These are phyloP conservation scores for Eimeria nieschulzi DNA, from an alignment of 169 alveolate species.

Conservation along the genomic window DNA sequence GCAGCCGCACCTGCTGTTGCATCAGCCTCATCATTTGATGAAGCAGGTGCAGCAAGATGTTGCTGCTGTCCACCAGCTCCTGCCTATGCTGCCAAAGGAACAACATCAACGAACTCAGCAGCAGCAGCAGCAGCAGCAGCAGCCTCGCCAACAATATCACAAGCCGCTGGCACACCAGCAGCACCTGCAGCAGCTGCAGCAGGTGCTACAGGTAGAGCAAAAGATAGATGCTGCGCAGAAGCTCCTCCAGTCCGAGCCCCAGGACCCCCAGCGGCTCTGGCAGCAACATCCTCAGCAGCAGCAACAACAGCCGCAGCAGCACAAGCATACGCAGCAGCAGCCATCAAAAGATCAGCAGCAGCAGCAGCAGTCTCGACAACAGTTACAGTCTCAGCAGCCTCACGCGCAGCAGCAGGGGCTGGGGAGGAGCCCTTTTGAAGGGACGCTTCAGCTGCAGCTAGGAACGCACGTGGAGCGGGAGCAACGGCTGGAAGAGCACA, in stretches of 20 bases:
- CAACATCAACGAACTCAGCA: not conserved
- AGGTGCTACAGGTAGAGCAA: not conserved
- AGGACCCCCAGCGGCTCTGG: not conserved
- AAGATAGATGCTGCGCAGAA: not conserved
- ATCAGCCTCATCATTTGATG: not conserved
- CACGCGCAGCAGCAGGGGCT: not conserved
- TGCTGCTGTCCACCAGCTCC: not conserved
- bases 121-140: slow-evolving; percentile 3
- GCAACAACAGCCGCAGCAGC: slow-evolving; percentile 12
- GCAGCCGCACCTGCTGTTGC: slow-evolving; percentile 33
- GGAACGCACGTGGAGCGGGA: not conserved
- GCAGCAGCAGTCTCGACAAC: not conserved
- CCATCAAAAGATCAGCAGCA: slow-evolving; percentile 1
- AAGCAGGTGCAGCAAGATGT: not conserved
- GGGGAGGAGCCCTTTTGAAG: not conserved
- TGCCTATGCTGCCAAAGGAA: not conserved
- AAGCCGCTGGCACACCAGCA: not conserved
- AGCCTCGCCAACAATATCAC: not conserved
- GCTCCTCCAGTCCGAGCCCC: not conserved
- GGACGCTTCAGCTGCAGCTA: not conserved
- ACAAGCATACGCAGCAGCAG: slow-evolving; percentile 6
- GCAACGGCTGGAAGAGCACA: not conserved
- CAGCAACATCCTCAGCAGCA: slow-evolving; percentile 5
- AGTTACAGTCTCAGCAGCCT: slow-evolving; percentile 8
- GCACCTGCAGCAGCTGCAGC: not conserved